Evolutionary conservation across 2,329 filamentous ascomycete genomes (phyloP).

Genomic region (Alternaria arborescens): DNA sequence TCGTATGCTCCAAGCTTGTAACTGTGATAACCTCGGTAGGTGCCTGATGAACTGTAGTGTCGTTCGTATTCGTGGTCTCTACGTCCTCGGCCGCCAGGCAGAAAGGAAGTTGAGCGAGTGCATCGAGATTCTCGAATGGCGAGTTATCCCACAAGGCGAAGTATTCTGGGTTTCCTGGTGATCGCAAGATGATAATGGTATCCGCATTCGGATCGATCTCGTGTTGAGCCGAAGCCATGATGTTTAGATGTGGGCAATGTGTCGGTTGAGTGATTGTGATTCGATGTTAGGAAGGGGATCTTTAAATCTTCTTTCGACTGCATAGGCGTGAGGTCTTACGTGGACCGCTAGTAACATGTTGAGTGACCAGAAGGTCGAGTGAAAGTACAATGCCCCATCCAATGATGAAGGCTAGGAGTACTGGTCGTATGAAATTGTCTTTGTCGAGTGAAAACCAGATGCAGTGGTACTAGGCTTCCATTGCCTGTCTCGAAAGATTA

Average conservation of each 20-base stretch:
- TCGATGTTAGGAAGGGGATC: not conserved
- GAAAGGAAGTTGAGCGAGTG: not conserved
- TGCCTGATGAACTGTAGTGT: not conserved
- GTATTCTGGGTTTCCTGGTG: not conserved
- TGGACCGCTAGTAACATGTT: not conserved
- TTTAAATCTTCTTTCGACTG: not conserved
- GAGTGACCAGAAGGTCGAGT: not conserved
- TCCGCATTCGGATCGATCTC: constrained; percentile 9
- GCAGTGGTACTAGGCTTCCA: not conserved
- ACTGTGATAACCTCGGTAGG: not conserved
- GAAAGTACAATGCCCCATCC: not conserved
- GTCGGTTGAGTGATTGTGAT: not conserved
- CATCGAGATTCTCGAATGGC: not conserved
- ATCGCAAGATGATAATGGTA: constrained; percentile 12
- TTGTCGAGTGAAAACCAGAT: not conserved
- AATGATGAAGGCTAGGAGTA: not conserved
- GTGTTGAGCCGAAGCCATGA: constrained; percentile 1
- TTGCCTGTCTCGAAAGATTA: not conserved
- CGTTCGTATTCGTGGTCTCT: no score
- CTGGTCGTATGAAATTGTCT: not conserved
- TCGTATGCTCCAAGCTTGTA: not conserved
- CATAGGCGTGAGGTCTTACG: not conserved
- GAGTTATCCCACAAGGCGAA: not conserved
- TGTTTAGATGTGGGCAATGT: not conserved
- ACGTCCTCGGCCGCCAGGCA: not conserved